Percentiles rank a stretch among this genome's conserved stretches.
Evolutionary conservation across 495 filamentous ascomycete species (phyloP).

Genomic region (Neurospora sp.): DNA sequence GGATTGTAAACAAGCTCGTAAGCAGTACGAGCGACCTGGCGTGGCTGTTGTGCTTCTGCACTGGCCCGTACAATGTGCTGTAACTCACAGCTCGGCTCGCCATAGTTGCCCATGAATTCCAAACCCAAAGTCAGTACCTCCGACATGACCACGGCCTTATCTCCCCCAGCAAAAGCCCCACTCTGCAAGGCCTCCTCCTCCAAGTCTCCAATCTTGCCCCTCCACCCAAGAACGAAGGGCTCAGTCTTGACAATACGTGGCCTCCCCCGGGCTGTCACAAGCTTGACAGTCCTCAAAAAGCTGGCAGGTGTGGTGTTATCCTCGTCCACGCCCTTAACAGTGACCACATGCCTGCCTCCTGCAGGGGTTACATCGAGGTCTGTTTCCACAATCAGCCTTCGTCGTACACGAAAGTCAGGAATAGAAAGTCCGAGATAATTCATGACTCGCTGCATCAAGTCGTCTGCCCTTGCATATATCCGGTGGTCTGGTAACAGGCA

Average conservation of each 20-base stretch:
- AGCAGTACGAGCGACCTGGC: slow-evolving; percentile 2
- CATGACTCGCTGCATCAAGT: slow-evolving; percentile 32
- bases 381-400: slow-evolving; percentile 20
- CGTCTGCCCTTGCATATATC: slow-evolving; percentile 25
- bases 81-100: slow-evolving; percentile 30
- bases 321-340: slow-evolving; percentile 27
- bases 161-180: background rate
- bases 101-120: slow-evolving; percentile 39
- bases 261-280: slow-evolving; percentile 20
- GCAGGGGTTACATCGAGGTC: slow-evolving; percentile 1
- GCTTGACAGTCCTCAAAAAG: slow-evolving; percentile 30
- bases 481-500: slow-evolving; percentile 15
- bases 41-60: background rate
- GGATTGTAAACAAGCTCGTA: slow-evolving; percentile 34
- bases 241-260: slow-evolving; percentile 21
- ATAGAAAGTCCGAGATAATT: slow-evolving; percentile 26
- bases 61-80: slow-evolving; percentile 6
- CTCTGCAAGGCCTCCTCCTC: slow-evolving; percentile 8
- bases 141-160: background rate
- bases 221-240: slow-evolving; percentile 29
- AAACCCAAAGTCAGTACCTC: slow-evolving; percentile 23
- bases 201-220: slow-evolving; percentile 7
- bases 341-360: slow-evolving; percentile 14
- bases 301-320: slow-evolving; percentile 31
- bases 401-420: slow-evolving; percentile 24